Conservation (phyloP, 2,329 filamentous ascomycete genomes). For the Fusarium metavorans region DNA sequence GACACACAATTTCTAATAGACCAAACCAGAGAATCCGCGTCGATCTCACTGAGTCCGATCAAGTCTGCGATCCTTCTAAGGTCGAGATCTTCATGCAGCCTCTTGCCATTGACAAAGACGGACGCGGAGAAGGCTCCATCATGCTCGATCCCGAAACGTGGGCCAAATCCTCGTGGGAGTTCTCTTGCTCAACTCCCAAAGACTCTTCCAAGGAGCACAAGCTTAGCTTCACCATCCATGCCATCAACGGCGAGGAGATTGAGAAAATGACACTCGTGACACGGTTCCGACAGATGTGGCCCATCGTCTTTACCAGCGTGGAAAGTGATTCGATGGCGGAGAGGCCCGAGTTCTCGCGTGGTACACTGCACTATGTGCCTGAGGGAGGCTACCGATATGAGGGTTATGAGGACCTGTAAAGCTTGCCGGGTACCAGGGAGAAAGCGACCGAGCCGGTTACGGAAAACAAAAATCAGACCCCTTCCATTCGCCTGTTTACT, state of each 20-base stretch:
- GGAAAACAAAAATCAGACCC: neutral
- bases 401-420: neutral
- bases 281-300: neutral
- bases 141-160: neutral
- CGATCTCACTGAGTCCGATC: neutral
- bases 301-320: conserved; percentile 4
- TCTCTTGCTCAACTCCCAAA: neutral
- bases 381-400: neutral
- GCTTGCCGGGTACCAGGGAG: neutral
- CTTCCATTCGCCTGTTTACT: neutral
- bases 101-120: neutral
- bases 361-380: conserved; percentile 1
- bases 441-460: neutral
- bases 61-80: neutral
- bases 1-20: neutral
- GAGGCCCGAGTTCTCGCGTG: neutral
- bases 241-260: neutral
- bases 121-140: neutral
- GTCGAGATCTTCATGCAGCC: neutral
- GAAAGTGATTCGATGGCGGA: neutral
- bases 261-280: neutral
- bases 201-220: conserved; percentile 5
- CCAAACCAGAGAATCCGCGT: neutral
- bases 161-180: neutral
- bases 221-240: neutral